phyloP scores from a whole-genome alignment of 768 basidiomycete genomes.

The Antrodiella citrinella region DNA sequence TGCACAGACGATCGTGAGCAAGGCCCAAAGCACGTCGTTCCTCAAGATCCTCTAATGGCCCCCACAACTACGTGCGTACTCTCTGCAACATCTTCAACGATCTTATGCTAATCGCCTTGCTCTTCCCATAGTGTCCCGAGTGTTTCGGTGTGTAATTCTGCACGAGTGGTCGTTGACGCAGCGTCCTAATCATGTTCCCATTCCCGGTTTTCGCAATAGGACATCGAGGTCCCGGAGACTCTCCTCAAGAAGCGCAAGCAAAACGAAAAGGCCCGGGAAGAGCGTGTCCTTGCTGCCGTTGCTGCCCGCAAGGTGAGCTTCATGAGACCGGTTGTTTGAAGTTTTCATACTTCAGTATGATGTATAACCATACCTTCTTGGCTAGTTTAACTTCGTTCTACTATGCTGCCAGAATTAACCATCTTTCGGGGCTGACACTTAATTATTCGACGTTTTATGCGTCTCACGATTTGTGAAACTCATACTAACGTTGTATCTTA shows the following conservation, averaged over 20 bases:
- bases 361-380: conserved; percentile 72
- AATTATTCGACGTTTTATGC: conserved; percentile 14
- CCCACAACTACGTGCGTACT: conserved; percentile 44
- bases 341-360: conserved; percentile 41
- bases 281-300: conserved; percentile 74
- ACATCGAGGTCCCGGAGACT: conserved; percentile 97
- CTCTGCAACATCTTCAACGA: conserved; percentile 1
- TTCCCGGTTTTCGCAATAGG: too few relatives aligned
- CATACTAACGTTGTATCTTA: conserved; percentile 6
- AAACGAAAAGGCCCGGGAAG: conserved; percentile 93
- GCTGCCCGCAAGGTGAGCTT: conserved; percentile 82
- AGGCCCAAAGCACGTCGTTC: conserved; percentile 20
- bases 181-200: too few relatives aligned
- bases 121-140: conserved; percentile 32
- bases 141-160: conserved; percentile 33
- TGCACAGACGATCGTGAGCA: conserved; percentile 13
- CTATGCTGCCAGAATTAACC: conserved; percentile 82
- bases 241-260: conserved; percentile 99
- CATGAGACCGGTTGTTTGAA: not conserved
- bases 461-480: conserved; percentile 10
- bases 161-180: too few relatives aligned
- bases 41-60: conserved; percentile 38
- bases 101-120: conserved; percentile 9
- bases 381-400: conserved; percentile 57
- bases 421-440: conserved; percentile 86